A percentile compares a stretch with the other conserved stretches of the same genome.
phyloP scores from a whole-genome alignment of 805 yeast genomes.

The Suhomyces vadensis region DNA sequence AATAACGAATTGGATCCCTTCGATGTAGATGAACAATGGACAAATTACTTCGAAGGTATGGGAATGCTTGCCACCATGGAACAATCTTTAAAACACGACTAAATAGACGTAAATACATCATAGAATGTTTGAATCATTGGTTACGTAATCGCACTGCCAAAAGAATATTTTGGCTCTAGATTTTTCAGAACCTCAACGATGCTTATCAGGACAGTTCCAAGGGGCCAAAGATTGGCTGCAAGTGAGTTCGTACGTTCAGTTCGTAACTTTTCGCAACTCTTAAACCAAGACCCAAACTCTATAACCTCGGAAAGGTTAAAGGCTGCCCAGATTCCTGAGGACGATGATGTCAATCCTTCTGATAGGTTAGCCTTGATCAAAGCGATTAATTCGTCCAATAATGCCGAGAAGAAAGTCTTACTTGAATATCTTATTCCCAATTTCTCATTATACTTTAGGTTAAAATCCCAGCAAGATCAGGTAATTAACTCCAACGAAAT shows the following conservation, averaged over 20 bases:
- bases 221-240: not conserved
- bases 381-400: slow-evolving; percentile 10
- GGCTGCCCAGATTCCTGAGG: not conserved
- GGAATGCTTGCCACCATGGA: slow-evolving; percentile 53
- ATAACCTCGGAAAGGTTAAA: slow-evolving; percentile 8
- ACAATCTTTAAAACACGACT: slow-evolving; percentile 13
- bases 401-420: slow-evolving; percentile 8
- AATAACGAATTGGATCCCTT: slow-evolving; percentile 46
- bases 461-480: not conserved
- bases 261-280: not conserved
- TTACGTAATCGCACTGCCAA: not conserved
- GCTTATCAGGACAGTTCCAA: not conserved
- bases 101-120: not conserved
- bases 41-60: slow-evolving; percentile 51
- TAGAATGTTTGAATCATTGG: not conserved
- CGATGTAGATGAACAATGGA: slow-evolving; percentile 46
- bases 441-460: slow-evolving; percentile 13
- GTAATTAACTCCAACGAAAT: slow-evolving; percentile 7
- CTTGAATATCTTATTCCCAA: slow-evolving; percentile 13
- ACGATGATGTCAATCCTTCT: slow-evolving; percentile 6
- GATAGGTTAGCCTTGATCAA: slow-evolving; percentile 8
- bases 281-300: slow-evolving; percentile 8
- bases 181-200: not conserved
- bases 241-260: not conserved
- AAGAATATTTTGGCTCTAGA: not conserved